These are phyloP conservation scores for Pulveroboletus ravenelii DNA, from an alignment of 768 basidiomycete genomes.

Conservation along the genomic window DNA sequence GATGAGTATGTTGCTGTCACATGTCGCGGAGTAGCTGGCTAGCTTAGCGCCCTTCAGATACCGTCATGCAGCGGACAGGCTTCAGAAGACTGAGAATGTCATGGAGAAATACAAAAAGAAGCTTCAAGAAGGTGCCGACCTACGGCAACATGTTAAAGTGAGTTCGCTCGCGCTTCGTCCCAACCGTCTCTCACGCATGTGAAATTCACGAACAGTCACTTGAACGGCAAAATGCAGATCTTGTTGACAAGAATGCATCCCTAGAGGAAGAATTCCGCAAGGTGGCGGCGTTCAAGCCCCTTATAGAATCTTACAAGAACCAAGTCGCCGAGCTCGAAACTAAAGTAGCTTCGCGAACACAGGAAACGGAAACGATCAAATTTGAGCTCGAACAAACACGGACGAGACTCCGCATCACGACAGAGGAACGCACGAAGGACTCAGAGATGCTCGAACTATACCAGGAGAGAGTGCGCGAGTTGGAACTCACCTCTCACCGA, in stretches of 20 bases:
- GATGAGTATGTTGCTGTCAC: conserved; percentile 62
- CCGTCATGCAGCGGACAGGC: conserved; percentile 85
- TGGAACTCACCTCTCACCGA: conserved; percentile 66
- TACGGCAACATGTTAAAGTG: conserved; percentile 83
- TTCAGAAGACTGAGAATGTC: conserved; percentile 93
- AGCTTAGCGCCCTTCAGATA: conserved; percentile 46
- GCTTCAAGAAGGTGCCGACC: conserved; percentile 87
- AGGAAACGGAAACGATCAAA: conserved; percentile 67
- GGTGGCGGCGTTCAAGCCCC: conserved; percentile 77
- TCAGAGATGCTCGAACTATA: conserved; percentile 83
- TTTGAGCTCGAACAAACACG: conserved; percentile 75
- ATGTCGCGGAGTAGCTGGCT: not conserved
- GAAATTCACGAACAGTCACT: conserved; percentile 49
- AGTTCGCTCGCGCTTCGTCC: conserved; percentile 16
- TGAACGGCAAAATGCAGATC: conserved; percentile 88
- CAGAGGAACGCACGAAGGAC: conserved; percentile 71
- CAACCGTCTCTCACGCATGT: not conserved
- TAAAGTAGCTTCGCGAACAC: conserved; percentile 57
- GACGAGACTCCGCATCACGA: conserved; percentile 61
- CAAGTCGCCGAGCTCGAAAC: conserved; percentile 80
- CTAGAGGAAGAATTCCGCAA: conserved; percentile 92
- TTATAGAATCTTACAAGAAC: conserved; percentile 89
- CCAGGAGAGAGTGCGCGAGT: conserved; percentile 85
- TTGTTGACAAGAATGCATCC: conserved; percentile 86
- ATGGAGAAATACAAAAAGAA: conserved; percentile 99